Conservation (phyloP, 345 rosid genomes). For the Hibiscus trionum region DNA sequence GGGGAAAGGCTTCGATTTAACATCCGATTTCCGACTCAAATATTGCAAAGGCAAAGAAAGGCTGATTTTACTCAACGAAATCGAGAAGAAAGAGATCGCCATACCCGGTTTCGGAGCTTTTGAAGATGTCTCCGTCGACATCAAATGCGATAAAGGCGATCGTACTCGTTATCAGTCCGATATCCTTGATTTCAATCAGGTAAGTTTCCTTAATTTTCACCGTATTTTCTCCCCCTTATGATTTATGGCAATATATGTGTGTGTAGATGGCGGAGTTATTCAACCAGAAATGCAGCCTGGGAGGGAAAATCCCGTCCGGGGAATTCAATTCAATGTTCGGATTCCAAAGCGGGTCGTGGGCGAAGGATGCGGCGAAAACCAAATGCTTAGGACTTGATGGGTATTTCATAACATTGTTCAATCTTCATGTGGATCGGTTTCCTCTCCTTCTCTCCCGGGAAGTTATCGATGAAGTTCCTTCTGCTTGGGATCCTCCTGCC, state of each 20-base stretch:
- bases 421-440: slow-evolving; percentile 54
- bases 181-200: slow-evolving; percentile 75
- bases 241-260: not conserved
- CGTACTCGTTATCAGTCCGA: slow-evolving; percentile 66
- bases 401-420: slow-evolving; percentile 44
- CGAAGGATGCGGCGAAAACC: slow-evolving; percentile 56
- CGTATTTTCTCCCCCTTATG: too few relatives aligned
- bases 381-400: slow-evolving; percentile 70
- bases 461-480: slow-evolving; percentile 63
- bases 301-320: slow-evolving; percentile 85
- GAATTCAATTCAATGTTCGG: slow-evolving; percentile 70
- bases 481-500: slow-evolving; percentile 71
- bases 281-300: slow-evolving; percentile 48
- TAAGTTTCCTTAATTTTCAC: slow-evolving; percentile 3
- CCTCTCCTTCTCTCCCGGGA: slow-evolving; percentile 61
- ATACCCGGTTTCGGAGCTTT: slow-evolving; percentile 63
- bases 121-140: slow-evolving; percentile 51
- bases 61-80: slow-evolving; percentile 50
- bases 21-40: slow-evolving; percentile 68
- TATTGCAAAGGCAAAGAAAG: slow-evolving; percentile 69
- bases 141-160: slow-evolving; percentile 89
- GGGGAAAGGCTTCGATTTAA: slow-evolving; percentile 83
- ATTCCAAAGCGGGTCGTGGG: slow-evolving; percentile 65
- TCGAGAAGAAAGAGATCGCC: slow-evolving; percentile 35
- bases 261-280: slow-evolving; percentile 81